Conservation (phyloP, 352 stramenopile genomes). For the Pythium scleroteichum region DNA sequence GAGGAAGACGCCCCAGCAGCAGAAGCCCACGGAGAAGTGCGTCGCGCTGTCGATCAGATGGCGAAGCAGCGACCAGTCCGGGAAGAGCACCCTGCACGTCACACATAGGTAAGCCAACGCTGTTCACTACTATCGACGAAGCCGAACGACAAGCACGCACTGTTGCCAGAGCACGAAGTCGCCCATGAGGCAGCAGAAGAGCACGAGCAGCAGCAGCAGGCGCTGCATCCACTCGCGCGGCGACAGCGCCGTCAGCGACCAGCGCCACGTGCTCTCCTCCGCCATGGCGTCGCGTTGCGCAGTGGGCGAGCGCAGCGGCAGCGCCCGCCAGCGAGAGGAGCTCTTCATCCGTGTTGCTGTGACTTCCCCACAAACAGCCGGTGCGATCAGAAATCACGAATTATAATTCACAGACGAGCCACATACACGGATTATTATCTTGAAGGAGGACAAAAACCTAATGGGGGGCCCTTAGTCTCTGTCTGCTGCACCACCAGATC, state of each 20-base stretch:
- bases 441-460: too few relatives aligned
- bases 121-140: too few relatives aligned
- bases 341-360: not conserved
- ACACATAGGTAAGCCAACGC: too few relatives aligned
- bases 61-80: constrained; percentile 40
- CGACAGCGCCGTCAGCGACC: constrained; percentile 25
- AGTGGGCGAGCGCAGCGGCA: constrained; percentile 8
- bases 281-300: constrained; percentile 3
- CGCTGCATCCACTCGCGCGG: constrained; percentile 33
- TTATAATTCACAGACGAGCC: not conserved
- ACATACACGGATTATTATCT: too few relatives aligned
- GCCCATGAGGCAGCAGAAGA: constrained; percentile 48
- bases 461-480: too few relatives aligned
- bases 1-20: constrained; percentile 62
- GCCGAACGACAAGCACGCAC: constrained; percentile 31
- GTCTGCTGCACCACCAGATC: too few relatives aligned
- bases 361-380: constrained; percentile 13
- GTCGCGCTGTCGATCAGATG: constrained; percentile 66
- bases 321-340: not conserved
- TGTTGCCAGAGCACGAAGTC: constrained; percentile 64
- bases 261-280: constrained; percentile 24
- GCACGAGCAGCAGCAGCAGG: constrained; percentile 45
- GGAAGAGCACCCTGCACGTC: constrained; percentile 17
- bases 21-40: constrained; percentile 57
- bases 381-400: not conserved